Evolutionary conservation across 2,329 filamentous ascomycete species (phyloP).

Genomic region (Pseudocercospora vitis): DNA sequence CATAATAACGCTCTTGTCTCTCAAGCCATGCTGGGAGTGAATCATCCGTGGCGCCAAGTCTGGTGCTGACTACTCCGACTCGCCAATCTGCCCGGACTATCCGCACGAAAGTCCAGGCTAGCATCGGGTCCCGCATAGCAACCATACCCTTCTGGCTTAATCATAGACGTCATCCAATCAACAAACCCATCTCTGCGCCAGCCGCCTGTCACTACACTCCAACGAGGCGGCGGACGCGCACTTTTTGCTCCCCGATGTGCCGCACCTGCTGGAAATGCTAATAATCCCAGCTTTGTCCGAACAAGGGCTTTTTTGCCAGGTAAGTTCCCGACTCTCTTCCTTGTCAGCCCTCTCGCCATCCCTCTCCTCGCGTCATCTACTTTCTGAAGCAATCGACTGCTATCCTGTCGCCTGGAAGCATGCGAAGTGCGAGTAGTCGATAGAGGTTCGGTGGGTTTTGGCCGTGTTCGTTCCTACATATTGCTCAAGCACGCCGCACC

Average conservation of each 20-base stretch:
- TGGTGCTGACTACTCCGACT: too few relatives aligned
- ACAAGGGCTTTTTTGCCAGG: neutral
- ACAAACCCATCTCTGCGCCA: constrained; percentile 1
- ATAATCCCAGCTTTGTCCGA: neutral
- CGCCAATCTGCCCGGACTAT: neutral
- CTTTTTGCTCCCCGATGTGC: constrained; percentile 5
- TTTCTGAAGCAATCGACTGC: neutral
- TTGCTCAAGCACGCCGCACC: neutral
- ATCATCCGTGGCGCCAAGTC: too few relatives aligned
- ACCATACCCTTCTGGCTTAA: constrained; percentile 7
- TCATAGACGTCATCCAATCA: constrained; percentile 10
- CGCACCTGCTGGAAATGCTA: neutral
- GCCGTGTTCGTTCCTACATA: neutral
- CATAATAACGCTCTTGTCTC: too few relatives aligned
- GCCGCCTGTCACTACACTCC: neutral
- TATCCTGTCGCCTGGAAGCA: constrained; percentile 2
- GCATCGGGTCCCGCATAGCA: constrained; percentile 4
- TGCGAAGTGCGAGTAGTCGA: neutral
- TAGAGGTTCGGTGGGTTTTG: neutral
- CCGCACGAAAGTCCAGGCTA: neutral
- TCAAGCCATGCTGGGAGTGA: too few relatives aligned
- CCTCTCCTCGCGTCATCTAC: constrained; percentile 1
- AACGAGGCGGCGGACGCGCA: neutral
- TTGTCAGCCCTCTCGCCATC: neutral
- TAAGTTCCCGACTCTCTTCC: neutral